Evolutionary conservation across 2,329 filamentous ascomycete species (phyloP).

Genomic region (Furcasterigmium sp.): DNA sequence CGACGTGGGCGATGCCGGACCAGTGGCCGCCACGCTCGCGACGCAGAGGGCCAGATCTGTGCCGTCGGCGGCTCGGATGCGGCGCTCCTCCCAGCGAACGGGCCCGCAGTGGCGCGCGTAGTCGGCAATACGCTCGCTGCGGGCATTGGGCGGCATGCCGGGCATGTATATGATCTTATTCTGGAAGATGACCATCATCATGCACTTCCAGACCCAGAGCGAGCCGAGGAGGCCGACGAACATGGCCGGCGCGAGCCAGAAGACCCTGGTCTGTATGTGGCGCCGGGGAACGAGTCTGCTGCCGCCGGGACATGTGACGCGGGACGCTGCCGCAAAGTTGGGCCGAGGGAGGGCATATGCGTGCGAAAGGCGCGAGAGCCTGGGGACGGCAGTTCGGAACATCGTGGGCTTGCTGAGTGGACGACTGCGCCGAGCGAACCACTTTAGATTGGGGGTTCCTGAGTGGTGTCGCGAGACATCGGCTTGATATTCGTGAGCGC

Average conservation of each 20-base stretch:
- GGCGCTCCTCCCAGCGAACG: conserved; percentile 62
- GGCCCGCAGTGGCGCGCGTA: conserved; percentile 55
- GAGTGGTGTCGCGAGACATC: background rate
- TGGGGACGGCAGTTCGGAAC: no score
- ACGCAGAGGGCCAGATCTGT: conserved; percentile 59
- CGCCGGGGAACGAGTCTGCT: conserved; percentile 16
- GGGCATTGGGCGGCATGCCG: conserved; percentile 65
- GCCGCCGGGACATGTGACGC: background rate
- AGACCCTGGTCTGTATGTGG: conserved; percentile 27
- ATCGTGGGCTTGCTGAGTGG: conserved; percentile 2
- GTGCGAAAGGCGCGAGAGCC: no score
- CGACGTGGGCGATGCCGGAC: conserved; percentile 8
- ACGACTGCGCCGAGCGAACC: no score
- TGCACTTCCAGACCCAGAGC: conserved; percentile 62
- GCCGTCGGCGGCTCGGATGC: conserved; percentile 56
- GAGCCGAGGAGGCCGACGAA: conserved; percentile 61
- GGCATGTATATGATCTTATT: conserved; percentile 82
- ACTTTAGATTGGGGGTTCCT: no score
- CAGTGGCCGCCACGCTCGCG: conserved; percentile 30
- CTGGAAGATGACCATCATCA: conserved; percentile 72
- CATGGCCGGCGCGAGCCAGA: conserved; percentile 60
- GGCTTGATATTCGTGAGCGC: conserved; percentile 1
- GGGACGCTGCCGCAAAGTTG: no score
- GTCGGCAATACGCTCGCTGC: conserved; percentile 60
- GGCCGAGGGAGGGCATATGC: no score